Evolutionary conservation across 495 filamentous ascomycete species (phyloP), one percentile per base, ranked within the genome.

Genomic region (Penicillium angulare): DNA sequence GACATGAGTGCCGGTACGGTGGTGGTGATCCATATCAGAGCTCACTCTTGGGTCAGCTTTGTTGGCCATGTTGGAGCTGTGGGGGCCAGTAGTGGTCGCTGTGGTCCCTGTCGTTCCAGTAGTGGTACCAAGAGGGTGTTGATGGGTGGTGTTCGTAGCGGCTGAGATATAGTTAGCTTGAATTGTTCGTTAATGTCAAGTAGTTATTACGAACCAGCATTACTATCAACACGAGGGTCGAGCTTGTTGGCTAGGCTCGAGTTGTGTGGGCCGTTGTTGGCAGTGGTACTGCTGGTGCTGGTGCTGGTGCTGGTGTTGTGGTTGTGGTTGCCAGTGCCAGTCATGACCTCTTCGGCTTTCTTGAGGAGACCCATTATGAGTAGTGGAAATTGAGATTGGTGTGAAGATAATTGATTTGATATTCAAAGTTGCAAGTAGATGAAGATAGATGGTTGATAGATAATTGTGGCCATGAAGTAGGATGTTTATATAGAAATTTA

Each of bases 11-110:
- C 59, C 29, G 18, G 57, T 43, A 45, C 53, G 51, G 18, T 53
- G 56, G n/a, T 68, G 63, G 42, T 71, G 58, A 35, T 79, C 78
- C 8, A 72, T 56, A 36, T 73, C 73, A 5, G 64, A 63, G 20
- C 68, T 80, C 22, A 82, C 68, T 22, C 68, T 66, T 32, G 81
- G 79, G 49, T 82, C 80, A 1, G 67, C 18, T 32, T 71, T 67
- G 51, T 77, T 79, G 29, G 57, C 58, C 21, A 65, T 6, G 46
- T 72, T 73, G 20, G 70, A 71, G 7, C 48, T 52, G 54, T 73
- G 74, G 23, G 63, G 67, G 8, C 65, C 66, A 40, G 21, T 16
- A 8, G 23, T 43, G 13, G 18, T 23, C 9, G 18, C 15, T 10
- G 39, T 7, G 13, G 39, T 1, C 5, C 29, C 29, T 3, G 29